These are phyloP conservation scores for Trichoderma sp. DNA, from an alignment of 2,329 filamentous ascomycete species.

Conservation along the genomic window DNA sequence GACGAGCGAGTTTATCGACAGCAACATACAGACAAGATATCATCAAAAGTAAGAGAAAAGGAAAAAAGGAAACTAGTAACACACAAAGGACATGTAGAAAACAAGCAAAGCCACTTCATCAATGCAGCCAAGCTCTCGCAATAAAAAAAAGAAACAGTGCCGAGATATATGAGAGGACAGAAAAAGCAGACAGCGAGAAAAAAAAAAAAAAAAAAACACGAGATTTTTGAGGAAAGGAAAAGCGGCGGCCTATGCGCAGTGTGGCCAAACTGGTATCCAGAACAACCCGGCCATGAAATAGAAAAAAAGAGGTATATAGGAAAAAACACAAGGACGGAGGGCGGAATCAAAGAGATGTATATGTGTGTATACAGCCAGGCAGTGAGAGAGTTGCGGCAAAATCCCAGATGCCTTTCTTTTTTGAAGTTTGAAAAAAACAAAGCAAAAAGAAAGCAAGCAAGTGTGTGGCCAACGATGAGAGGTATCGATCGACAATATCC, in stretches of 20 bases:
- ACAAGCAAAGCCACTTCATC: background rate
- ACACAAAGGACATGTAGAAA: constrained; percentile 9
- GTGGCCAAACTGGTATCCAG: constrained; percentile 32
- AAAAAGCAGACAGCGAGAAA: background rate
- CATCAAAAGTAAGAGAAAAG: background rate
- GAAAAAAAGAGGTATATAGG: background rate
- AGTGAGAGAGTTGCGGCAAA: background rate
- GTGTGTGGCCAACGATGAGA: background rate
- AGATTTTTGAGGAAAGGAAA: background rate
- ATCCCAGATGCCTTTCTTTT: background rate
- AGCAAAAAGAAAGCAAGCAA: background rate
- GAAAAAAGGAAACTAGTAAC: constrained; percentile 4
- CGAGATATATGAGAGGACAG: background rate
- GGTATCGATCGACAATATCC: background rate
- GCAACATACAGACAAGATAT: constrained; percentile 11
- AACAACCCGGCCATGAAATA: constrained; percentile 32
- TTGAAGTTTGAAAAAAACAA: background rate
- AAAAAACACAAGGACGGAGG: background rate
- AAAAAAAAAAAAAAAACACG: background rate
- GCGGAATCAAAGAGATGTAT: background rate
- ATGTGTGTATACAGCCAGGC: background rate
- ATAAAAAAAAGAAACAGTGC: background rate
- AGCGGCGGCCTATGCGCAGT: constrained; percentile 13
- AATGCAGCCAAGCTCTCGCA: background rate
- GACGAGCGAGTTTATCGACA: background rate